A percentile compares a stretch with the other conserved stretches of the same genome.
phyloP scores from a whole-genome alignment of 345 rosid species.

The Cardiospermum halicacabum region DNA sequence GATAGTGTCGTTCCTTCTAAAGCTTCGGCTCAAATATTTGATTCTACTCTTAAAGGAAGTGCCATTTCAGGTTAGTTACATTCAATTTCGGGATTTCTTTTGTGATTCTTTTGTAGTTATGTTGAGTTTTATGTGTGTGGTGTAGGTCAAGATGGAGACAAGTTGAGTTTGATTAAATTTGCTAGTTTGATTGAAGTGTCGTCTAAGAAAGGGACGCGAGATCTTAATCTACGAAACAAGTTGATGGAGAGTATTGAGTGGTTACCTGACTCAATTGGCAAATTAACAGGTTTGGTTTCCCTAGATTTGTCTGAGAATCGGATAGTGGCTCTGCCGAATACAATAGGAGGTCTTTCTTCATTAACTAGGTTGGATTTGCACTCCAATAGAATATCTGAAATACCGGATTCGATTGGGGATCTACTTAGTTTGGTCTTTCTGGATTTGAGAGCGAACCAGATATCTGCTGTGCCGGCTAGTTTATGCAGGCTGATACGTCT shows the following conservation, averaged over 20 bases:
- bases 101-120: background rate
- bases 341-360: constrained; percentile 78
- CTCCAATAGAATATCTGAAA: constrained; percentile 63
- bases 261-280: constrained; percentile 96
- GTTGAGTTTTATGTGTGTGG: background rate
- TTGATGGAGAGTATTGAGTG: constrained; percentile 85
- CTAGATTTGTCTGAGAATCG: constrained; percentile 86
- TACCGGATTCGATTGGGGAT: constrained; percentile 77
- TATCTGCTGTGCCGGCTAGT: constrained; percentile 61
- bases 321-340: constrained; percentile 52
- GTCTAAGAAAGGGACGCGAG: constrained; percentile 72
- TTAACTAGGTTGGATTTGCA: constrained; percentile 73
- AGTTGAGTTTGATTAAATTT: constrained; percentile 82
- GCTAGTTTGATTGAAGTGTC: constrained; percentile 89
- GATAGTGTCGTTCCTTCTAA: constrained; percentile 39
- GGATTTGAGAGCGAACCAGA: constrained; percentile 75
- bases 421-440: constrained; percentile 56
- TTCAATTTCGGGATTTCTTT: background rate
- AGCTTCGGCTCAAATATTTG: constrained; percentile 45
- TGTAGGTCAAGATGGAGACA: constrained; percentile 71
- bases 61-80: constrained; percentile 46
- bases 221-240: constrained; percentile 75
- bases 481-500: constrained; percentile 58
- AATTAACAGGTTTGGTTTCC: constrained; percentile 55
- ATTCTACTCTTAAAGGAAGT: constrained; percentile 50